Base-by-base conservation (phyloP, 768 basidiomycete genomes). In the Russula compacta region DNA sequence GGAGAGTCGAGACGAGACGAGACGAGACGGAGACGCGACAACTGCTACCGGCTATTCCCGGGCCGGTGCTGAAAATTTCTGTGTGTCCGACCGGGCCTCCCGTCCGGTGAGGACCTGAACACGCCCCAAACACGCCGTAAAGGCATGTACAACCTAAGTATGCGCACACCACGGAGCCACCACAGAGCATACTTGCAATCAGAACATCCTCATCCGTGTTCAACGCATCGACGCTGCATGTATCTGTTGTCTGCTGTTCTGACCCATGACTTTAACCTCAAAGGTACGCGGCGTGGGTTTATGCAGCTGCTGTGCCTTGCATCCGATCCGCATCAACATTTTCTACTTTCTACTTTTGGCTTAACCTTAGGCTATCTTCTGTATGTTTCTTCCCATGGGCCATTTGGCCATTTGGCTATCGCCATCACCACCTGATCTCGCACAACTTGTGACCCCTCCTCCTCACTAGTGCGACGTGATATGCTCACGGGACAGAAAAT, bases 51-150 rank as follows among this genome's bases (percentile, higher is more conserved):
- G 57, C 40, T 6, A 57, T 21, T 6, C 2, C 57, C 40, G 49
- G 48, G 21, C 57, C 49, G 49, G 3, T 1, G 17, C 10, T 8
- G 14, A 43, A 58, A 51, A 17, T 24, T 52, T 51, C 21, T 3
- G 0, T 24, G 7, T 24, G 21, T 21, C 24, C 24, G 24, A 29
- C 24, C 24, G 2, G 24, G 3, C 24, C 24, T 3, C 24, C 24
- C 24, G 24, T 29, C 24, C 24, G 2, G 24, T 29, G 2, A 29
- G 24, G 24, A 29, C 24, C 24, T 29, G 24, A 29, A 29, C 44
- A 19, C 39, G n/a, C 55, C 36, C 10, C 14, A 19, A 46, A 51
- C 60, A 58, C 43, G 56, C 55, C 39, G 49, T 21, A 58, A 56
- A 29, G 53, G 53, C 53, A 53, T 60, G 59, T 55, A 15, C 1